phyloP scores from a whole-genome alignment of 2,329 filamentous ascomycete genomes.

The Exophiala spinifera region DNA sequence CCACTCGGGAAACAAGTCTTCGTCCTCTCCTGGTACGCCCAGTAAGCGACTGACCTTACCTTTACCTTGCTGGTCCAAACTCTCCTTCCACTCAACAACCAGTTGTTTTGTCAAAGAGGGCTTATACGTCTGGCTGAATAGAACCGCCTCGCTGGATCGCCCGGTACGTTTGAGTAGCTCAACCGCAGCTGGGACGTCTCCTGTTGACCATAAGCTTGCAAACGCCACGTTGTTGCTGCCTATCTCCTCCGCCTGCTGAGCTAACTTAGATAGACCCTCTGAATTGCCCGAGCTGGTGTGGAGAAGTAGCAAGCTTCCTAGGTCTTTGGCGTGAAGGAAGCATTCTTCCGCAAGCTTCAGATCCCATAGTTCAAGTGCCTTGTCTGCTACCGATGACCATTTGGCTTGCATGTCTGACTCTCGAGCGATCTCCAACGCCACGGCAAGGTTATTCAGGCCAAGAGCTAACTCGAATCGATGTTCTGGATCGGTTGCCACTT shows the following conservation, averaged over 20 bases:
- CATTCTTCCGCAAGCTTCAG: conserved; percentile 85
- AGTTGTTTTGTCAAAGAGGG: conserved; percentile 68
- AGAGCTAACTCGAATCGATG: conserved; percentile 95
- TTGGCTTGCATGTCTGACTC: conserved; percentile 89
- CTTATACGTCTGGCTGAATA: conserved; percentile 95
- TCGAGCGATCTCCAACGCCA: conserved; percentile 79
- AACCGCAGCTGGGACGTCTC: conserved; percentile 76
- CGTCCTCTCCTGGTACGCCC: conserved; percentile 72
- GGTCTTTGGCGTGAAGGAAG: conserved; percentile 84
- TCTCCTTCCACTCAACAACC: conserved; percentile 76
- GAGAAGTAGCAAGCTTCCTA: conserved; percentile 82
- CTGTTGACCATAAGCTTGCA: conserved; percentile 81
- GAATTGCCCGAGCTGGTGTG: conserved; percentile 82
- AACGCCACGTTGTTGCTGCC: conserved; percentile 92
- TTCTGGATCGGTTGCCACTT: conserved; percentile 90
- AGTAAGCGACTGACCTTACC: conserved; percentile 78
- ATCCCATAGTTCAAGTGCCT: conserved; percentile 82
- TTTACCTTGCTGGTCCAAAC: conserved; percentile 80
- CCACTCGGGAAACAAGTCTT: conserved; percentile 94
- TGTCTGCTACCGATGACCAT: conserved; percentile 96
- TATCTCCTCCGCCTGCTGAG: conserved; percentile 68
- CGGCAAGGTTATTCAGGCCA: conserved; percentile 74
- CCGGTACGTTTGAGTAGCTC: conserved; percentile 75
- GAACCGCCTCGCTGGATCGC: conserved; percentile 76
- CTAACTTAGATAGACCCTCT: conserved; percentile 69